Conservation (phyloP, 768 basidiomycete genomes). For the Candolleomyces aberdarensis region DNA sequence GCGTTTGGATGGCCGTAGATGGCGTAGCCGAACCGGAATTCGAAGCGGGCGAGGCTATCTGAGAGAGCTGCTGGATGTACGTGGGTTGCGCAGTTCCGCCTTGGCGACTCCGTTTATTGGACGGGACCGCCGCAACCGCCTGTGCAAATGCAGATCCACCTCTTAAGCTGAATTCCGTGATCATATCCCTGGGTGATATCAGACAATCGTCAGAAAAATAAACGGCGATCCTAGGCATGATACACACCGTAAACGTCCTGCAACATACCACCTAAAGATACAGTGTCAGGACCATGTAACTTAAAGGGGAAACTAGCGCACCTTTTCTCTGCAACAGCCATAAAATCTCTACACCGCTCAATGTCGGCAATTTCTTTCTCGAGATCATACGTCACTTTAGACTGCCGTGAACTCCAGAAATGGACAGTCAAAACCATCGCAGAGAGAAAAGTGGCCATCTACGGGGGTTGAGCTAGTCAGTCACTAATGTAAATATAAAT, state of each 20-base stretch:
- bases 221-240: background rate
- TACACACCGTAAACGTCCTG: conserved; percentile 36
- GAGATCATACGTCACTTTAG: conserved; percentile 35
- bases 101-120: background rate
- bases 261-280: conserved; percentile 29
- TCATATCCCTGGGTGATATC: background rate
- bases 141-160: background rate
- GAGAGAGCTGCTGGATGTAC: background rate
- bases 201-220: conserved; percentile 18
- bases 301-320: conserved; percentile 12
- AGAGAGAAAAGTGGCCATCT: conserved; percentile 35
- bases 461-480: background rate
- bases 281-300: background rate
- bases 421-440: conserved; percentile 54
- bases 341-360: conserved; percentile 46
- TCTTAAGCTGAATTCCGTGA: background rate
- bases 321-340: conserved; percentile 36
- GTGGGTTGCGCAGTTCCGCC: background rate
- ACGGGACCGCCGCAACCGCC: background rate
- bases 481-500: background rate
- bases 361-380: conserved; percentile 48
- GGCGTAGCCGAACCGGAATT: background rate
- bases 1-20: background rate
- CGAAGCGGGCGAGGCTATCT: background rate
- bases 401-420: conserved; percentile 48